A percentile compares a stretch with the other conserved stretches of the same genome.
Evolutionary conservation across 768 basidiomycete genomes (phyloP).

Genomic region (Collybiopsis confluens): DNA sequence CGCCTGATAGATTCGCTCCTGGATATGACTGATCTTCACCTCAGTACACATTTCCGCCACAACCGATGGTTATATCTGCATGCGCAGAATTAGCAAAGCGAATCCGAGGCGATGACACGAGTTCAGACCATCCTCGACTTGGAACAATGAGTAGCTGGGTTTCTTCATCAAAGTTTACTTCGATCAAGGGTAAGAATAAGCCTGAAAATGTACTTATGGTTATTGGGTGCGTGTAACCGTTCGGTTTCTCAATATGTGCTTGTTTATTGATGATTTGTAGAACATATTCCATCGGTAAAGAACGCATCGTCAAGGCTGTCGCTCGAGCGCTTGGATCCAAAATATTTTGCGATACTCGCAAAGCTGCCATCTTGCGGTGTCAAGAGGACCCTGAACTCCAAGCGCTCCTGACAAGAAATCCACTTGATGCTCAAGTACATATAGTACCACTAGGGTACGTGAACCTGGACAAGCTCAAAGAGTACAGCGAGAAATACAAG

Average conservation of each 20-base stretch:
- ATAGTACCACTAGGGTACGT: constrained; percentile 77
- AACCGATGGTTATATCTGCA: constrained; percentile 89
- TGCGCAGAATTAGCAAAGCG: constrained; percentile 79
- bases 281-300: constrained; percentile 97
- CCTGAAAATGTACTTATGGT: constrained; percentile 48
- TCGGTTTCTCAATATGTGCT: too few species aligned
- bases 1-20: constrained; percentile 5
- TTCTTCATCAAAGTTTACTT: not conserved
- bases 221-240: constrained; percentile 78
- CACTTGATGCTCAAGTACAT: constrained; percentile 76
- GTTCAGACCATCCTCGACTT: constrained; percentile 21
- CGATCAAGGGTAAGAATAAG: constrained; percentile 29
- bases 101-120: constrained; percentile 41
- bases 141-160: constrained; percentile 51
- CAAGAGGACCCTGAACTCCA: constrained; percentile 83
- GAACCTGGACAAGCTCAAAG: constrained; percentile 69
- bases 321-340: constrained; percentile 77
- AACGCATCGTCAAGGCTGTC: constrained; percentile 94
- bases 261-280: too few species aligned
- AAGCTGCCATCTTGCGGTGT: constrained; percentile 78
- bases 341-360: constrained; percentile 86
- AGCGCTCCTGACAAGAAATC: constrained; percentile 70
- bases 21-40: not conserved
- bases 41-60: constrained; percentile 89
- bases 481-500: constrained; percentile 73